These are phyloP conservation scores for Urochloa ruziziensis DNA, from an alignment of 176 grass and related monocot species.

Conservation along the genomic window DNA sequence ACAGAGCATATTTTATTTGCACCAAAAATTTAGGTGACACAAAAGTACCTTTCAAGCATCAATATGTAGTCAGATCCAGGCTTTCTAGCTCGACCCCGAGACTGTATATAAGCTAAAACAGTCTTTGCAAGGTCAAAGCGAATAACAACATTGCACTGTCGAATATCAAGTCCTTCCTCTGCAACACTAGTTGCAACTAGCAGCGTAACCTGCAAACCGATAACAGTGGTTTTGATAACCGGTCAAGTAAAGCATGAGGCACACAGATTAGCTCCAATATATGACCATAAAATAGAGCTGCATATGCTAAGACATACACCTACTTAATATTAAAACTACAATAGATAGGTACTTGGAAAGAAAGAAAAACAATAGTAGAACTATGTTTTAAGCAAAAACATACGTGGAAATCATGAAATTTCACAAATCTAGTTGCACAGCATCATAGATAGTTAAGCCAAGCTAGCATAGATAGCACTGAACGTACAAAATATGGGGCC, in stretches of 20 bases:
- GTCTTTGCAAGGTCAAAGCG: conserved; percentile 99
- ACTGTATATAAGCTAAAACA: conserved; percentile 97
- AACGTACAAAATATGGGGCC: neutral
- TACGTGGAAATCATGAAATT: conserved; percentile 77
- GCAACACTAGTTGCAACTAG: conserved; percentile 97
- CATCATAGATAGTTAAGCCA: neutral
- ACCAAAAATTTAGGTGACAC: conserved; percentile 14
- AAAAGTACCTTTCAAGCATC: conserved; percentile 95
- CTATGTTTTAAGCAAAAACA: conserved; percentile 35
- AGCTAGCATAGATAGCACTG: conserved; percentile 15
- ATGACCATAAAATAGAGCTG: neutral
- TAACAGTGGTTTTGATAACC: conserved; percentile 3
- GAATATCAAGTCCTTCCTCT: conserved; percentile 99
- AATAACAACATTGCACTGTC: conserved; percentile 99
- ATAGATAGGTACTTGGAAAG: neutral
- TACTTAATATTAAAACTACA: neutral
- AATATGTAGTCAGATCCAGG: conserved; percentile 99
- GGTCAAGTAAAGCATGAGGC: neutral
- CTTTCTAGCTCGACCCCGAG: conserved; percentile 93
- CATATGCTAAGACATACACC: neutral
- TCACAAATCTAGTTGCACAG: conserved; percentile 36
- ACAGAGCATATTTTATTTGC: neutral
- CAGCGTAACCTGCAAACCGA: conserved; percentile 77
- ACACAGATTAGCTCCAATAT: conserved; percentile 13
- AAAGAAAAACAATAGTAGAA: neutral